phyloP scores from a whole-genome alignment of 2,329 filamentous ascomycete species.

The Aspergillus brasiliensis region DNA sequence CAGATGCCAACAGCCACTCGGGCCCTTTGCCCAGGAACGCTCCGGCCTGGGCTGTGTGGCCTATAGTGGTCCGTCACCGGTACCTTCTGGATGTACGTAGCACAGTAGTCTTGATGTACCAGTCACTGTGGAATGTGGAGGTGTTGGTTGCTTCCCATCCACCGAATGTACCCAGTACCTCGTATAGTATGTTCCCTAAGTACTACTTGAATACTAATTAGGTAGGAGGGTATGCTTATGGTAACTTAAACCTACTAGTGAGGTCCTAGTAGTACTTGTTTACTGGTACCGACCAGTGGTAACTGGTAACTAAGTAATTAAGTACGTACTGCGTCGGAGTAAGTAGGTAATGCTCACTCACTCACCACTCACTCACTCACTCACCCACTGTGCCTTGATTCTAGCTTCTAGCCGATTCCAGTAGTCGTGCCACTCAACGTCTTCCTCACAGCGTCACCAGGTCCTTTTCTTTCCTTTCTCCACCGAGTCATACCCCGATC shows the following conservation, averaged over 20 bases:
- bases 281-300: no score
- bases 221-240: no score
- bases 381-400: no score
- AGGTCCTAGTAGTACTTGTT: neutral
- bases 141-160: neutral
- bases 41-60: slow-evolving; percentile 13
- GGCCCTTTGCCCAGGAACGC: slow-evolving; percentile 23
- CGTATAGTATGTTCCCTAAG: neutral
- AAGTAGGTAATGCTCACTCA: neutral
- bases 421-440: neutral
- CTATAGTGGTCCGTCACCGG: slow-evolving; percentile 10
- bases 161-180: neutral
- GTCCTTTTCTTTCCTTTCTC: neutral
- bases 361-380: neutral
- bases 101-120: neutral
- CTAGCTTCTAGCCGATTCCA: no score
- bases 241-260: no score
- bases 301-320: neutral
- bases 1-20: slow-evolving; percentile 18
- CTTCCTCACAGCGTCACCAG: neutral
- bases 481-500: neutral
- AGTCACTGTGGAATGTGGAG: slow-evolving; percentile 16
- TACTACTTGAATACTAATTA: no score
- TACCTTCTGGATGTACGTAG: slow-evolving; percentile 17
- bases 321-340: neutral